Evolutionary conservation across 768 basidiomycete genomes (phyloP).

Genomic region (Obba rivulosa): DNA sequence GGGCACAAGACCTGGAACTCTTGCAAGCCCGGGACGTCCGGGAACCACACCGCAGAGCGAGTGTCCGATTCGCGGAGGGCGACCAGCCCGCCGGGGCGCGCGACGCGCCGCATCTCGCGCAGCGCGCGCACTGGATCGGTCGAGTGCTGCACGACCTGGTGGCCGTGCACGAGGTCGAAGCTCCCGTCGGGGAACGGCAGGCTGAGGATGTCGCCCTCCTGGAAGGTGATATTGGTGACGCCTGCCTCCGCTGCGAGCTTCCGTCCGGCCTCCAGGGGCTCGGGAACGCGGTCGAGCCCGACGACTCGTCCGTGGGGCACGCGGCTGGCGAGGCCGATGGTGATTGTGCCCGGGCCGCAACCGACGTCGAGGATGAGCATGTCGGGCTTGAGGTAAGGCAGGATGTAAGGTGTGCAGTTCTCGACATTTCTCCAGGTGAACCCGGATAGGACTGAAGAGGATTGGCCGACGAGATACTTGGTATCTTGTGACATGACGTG

Average conservation of each 20-base stretch:
- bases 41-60: slow-evolving; percentile 28
- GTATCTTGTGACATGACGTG: not conserved
- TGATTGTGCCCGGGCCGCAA: slow-evolving; percentile 49
- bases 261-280: slow-evolving; percentile 31
- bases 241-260: slow-evolving; percentile 22
- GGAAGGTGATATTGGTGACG: slow-evolving; percentile 33
- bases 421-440: slow-evolving; percentile 29
- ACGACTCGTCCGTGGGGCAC: slow-evolving; percentile 36
- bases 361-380: slow-evolving; percentile 45
- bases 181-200: slow-evolving; percentile 32
- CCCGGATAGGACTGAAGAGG: slow-evolving; percentile 12
- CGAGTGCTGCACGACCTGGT: slow-evolving; percentile 46
- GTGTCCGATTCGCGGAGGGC: slow-evolving; percentile 39
- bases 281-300: slow-evolving; percentile 33
- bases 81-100: slow-evolving; percentile 39
- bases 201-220: slow-evolving; percentile 29
- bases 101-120: slow-evolving; percentile 43
- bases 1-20: slow-evolving; percentile 28
- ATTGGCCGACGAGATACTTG: slow-evolving; percentile 14
- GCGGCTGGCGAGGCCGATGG: slow-evolving; percentile 34
- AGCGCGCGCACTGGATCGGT: slow-evolving; percentile 33
- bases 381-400: slow-evolving; percentile 29
- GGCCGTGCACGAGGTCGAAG: slow-evolving; percentile 45
- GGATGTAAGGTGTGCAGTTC: slow-evolving; percentile 38
- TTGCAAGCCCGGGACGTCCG: slow-evolving; percentile 26